These are phyloP conservation scores for Pulveroboletus sp. DNA, from an alignment of 1,284 basidiomycete species.

Conservation along the genomic window DNA sequence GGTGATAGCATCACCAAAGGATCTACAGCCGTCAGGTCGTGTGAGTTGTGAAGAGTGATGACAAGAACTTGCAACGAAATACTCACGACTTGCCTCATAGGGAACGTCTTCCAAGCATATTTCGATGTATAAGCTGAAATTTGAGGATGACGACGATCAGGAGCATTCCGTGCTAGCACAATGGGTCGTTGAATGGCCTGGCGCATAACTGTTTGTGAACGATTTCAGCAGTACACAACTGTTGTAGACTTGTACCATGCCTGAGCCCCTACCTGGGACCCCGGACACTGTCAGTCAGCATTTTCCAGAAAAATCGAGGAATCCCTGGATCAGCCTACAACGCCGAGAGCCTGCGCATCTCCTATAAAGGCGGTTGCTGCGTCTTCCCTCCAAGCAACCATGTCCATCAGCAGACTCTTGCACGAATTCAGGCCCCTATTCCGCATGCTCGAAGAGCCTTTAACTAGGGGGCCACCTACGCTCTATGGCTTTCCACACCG, in stretches of 20 bases:
- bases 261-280: constrained; percentile 12
- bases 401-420: constrained; percentile 69
- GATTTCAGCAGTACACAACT: background rate
- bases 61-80: background rate
- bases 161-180: constrained; percentile 70
- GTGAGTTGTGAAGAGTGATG: constrained; percentile 41
- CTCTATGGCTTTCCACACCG: constrained; percentile 37
- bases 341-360: constrained; percentile 12
- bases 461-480: constrained; percentile 44
- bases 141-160: constrained; percentile 82
- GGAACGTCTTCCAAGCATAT: constrained; percentile 46
- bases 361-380: constrained; percentile 16
- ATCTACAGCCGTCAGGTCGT: constrained; percentile 49
- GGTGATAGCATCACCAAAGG: constrained; percentile 66
- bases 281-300: constrained; percentile 15
- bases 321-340: background rate
- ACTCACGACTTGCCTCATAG: constrained; percentile 14
- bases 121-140: constrained; percentile 71
- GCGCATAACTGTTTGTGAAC: constrained; percentile 22
- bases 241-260: background rate
- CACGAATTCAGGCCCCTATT: constrained; percentile 75
- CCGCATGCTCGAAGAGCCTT: constrained; percentile 68
- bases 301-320: constrained; percentile 23
- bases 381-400: constrained; percentile 26
- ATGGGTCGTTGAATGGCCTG: constrained; percentile 77